Evolutionary conservation across 148 eudicot genomes (phyloP).

Genomic region (Simmondsia chinensis): DNA sequence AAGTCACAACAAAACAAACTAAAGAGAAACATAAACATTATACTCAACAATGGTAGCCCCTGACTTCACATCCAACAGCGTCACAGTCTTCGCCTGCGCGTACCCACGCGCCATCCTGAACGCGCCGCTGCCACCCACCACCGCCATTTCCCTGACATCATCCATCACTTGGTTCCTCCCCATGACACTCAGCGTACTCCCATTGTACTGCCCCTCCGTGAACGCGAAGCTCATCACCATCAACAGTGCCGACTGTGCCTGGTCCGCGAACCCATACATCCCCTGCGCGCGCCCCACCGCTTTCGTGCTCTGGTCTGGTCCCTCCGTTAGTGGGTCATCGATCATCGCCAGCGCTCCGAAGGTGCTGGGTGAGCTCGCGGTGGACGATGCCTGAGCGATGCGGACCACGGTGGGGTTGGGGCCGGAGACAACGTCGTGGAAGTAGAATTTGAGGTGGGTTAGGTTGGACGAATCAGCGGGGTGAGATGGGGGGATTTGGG

Average conservation of each 20-base stretch:
- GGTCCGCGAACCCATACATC: conserved; percentile 23
- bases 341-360: conserved; percentile 24
- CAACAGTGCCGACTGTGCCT: conserved; percentile 2
- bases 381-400: conserved; percentile 13
- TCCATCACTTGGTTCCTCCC: conserved; percentile 18
- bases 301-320: conserved; percentile 15
- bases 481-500: background rate
- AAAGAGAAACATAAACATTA: conserved; percentile 27
- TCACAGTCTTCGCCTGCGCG: conserved; percentile 21
- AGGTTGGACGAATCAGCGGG: conserved; percentile 4
- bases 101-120: conserved; percentile 31
- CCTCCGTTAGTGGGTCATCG: conserved; percentile 29
- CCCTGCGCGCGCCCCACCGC: conserved; percentile 31
- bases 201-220: conserved; percentile 18
- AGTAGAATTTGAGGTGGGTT: conserved; percentile 29
- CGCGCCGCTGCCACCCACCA: conserved; percentile 34
- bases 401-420: conserved; percentile 13
- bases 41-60: conserved; percentile 31
- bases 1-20: background rate
- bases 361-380: background rate
- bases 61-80: conserved; percentile 7
- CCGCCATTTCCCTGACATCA: conserved; percentile 17
- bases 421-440: conserved; percentile 27
- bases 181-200: conserved; percentile 22
- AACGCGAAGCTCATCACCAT: conserved; percentile 24